Conservation (phyloP, 2,329 filamentous ascomycete species). For the Diplodia scrobiculata region DNA sequence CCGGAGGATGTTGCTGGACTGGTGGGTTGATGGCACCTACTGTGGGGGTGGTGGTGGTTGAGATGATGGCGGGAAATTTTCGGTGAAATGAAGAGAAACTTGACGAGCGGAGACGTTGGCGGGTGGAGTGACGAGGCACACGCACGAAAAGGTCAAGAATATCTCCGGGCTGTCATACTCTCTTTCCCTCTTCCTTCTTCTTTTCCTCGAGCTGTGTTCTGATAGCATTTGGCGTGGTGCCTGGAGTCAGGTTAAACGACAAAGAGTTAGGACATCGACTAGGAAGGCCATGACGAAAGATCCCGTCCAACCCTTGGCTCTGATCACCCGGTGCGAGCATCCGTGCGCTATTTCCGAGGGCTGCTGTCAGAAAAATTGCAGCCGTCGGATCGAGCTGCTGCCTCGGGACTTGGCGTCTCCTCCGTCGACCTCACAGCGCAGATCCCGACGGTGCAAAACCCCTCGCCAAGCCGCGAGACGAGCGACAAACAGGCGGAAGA, state of each 20-base stretch:
- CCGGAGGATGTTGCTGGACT: conserved; percentile 81
- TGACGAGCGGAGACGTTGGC: neutral
- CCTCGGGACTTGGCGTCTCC: neutral
- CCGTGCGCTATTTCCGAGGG: conserved; percentile 1
- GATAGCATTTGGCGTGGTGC: conserved; percentile 21
- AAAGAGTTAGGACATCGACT: neutral
- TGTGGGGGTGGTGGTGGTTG: neutral
- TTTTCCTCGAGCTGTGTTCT: neutral
- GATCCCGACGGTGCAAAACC: neutral
- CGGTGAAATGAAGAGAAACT: neutral
- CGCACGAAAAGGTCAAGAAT: neutral
- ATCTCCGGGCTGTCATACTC: neutral
- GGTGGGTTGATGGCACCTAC: conserved; percentile 45
- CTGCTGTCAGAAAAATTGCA: neutral
- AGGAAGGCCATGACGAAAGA: neutral
- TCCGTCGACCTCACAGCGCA: neutral
- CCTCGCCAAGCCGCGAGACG: neutral
- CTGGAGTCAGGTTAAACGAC: conserved; percentile 1
- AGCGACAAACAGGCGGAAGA: neutral
- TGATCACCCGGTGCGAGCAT: conserved; percentile 3
- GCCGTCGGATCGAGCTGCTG: neutral
- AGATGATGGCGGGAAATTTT: neutral
- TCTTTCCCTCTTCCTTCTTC: neutral
- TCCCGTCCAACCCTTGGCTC: conserved; percentile 1
- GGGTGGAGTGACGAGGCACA: neutral